Conservation (phyloP, 139 green algal genomes). For the Yamagishiella unicocca region DNA sequence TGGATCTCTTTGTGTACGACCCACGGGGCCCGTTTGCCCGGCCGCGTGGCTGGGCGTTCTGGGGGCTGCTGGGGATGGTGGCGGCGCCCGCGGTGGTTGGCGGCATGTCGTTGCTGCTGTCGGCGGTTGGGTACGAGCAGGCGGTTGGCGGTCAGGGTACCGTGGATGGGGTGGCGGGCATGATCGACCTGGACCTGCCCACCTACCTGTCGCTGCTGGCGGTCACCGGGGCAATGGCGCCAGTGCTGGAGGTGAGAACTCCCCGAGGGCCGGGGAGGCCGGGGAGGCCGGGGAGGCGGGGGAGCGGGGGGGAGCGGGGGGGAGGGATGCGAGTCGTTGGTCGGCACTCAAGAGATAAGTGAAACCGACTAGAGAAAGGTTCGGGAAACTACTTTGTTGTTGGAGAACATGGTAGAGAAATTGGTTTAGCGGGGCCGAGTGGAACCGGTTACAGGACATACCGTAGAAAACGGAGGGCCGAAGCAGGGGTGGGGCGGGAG, state of each 20-base stretch:
- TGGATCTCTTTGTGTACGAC: constrained; percentile 62
- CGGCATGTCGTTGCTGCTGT: constrained; percentile 54
- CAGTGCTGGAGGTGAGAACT: constrained; percentile 87
- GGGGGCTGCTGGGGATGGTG: constrained; percentile 77
- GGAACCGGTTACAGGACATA: no score
- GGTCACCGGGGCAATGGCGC: constrained; percentile 78
- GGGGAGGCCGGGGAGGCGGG: background rate
- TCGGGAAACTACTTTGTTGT: no score
- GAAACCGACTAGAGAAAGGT: no score
- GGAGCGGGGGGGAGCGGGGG: background rate
- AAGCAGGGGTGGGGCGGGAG: no score
- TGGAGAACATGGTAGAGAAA: no score
- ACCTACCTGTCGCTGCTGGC: constrained; percentile 74
- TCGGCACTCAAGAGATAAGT: no score
- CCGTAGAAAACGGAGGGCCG: no score
- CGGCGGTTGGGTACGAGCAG: constrained; percentile 61
- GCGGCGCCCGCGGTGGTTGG: constrained; percentile 77
- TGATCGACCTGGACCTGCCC: constrained; percentile 76
- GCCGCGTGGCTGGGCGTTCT: constrained; percentile 81
- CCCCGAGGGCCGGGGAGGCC: no score
- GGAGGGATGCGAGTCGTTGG: no score
- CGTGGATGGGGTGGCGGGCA: constrained; percentile 80
- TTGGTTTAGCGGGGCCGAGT: no score
- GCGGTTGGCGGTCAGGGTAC: constrained; percentile 68
- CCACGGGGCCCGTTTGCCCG: constrained; percentile 67